Evolutionary conservation across 2,329 filamentous ascomycete species (phyloP).

Genomic region (Colletotrichum zoysiae): DNA sequence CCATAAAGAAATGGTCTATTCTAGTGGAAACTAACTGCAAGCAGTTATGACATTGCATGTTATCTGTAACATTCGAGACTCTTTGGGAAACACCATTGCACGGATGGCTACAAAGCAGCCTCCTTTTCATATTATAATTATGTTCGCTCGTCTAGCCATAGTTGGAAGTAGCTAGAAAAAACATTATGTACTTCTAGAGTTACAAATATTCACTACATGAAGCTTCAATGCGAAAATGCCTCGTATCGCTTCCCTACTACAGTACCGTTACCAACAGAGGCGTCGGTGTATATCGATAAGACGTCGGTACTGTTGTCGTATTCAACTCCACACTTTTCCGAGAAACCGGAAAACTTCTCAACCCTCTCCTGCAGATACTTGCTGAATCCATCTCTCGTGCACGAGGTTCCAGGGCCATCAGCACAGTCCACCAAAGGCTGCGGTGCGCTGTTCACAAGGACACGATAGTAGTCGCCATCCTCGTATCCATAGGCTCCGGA

Average conservation of each 20-base stretch:
- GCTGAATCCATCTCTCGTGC: constrained; percentile 55
- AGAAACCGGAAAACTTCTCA: constrained; percentile 56
- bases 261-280: constrained; percentile 46
- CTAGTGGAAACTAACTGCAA: too few relatives aligned
- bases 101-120: too few relatives aligned
- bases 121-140: too few relatives aligned
- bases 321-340: constrained; percentile 53
- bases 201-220: background rate
- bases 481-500: constrained; percentile 66
- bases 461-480: constrained; percentile 63
- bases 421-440: constrained; percentile 57
- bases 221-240: background rate
- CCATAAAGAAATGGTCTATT: too few relatives aligned
- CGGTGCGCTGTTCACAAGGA: constrained; percentile 58
- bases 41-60: too few relatives aligned
- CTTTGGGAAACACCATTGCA: too few relatives aligned
- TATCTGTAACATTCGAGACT: too few relatives aligned
- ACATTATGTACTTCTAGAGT: background rate
- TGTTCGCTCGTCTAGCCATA: accelerated
- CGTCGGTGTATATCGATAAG: constrained; percentile 51
- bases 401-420: constrained; percentile 59
- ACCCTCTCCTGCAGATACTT: constrained; percentile 54
- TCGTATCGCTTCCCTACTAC: constrained; percentile 45
- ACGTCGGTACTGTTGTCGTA: constrained; percentile 53
- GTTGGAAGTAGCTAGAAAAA: background rate